phyloP scores from a whole-genome alignment of 305 asterid genomes.

The Fraxinus baroniana region DNA sequence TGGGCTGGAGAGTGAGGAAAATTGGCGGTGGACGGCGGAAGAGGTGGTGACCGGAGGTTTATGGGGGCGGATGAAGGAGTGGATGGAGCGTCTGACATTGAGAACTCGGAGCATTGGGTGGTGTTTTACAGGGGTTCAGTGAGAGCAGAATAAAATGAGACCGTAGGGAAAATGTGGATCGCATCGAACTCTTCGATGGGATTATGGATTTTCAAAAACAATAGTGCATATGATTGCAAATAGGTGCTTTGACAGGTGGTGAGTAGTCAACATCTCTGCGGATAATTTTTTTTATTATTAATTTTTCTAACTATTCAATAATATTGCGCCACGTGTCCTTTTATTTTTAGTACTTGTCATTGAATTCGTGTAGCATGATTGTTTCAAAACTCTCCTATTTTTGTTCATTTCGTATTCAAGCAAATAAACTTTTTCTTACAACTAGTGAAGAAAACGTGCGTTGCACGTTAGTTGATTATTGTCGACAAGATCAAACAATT shows the following conservation, averaged over 20 bases:
- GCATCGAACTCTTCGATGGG: not conserved
- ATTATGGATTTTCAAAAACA: not conserved
- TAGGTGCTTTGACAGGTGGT: too few species aligned
- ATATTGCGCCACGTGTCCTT: too few species aligned
- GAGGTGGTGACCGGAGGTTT: slow-evolving; percentile 17
- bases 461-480: too few species aligned
- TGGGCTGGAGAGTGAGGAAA: slow-evolving; percentile 23
- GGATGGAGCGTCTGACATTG: slow-evolving; percentile 51
- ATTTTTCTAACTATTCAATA: too few species aligned
- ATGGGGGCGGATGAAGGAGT: slow-evolving; percentile 37
- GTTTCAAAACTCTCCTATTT: not conserved
- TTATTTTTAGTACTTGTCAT: too few species aligned
- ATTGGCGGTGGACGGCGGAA: slow-evolving; percentile 32
- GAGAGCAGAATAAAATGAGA: not conserved
- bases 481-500: too few species aligned
- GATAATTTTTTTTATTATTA: too few species aligned
- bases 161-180: not conserved
- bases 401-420: not conserved
- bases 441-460: too few species aligned
- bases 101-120: slow-evolving; percentile 35
- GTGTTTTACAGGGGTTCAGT: slow-evolving; percentile 14
- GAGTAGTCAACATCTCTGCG: too few species aligned
- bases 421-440: not conserved
- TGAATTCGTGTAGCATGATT: too few species aligned
- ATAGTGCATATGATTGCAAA: too few species aligned